These are phyloP conservation scores for Mycena vitilis DNA, from an alignment of 768 basidiomycete genomes.

Conservation along the genomic window DNA sequence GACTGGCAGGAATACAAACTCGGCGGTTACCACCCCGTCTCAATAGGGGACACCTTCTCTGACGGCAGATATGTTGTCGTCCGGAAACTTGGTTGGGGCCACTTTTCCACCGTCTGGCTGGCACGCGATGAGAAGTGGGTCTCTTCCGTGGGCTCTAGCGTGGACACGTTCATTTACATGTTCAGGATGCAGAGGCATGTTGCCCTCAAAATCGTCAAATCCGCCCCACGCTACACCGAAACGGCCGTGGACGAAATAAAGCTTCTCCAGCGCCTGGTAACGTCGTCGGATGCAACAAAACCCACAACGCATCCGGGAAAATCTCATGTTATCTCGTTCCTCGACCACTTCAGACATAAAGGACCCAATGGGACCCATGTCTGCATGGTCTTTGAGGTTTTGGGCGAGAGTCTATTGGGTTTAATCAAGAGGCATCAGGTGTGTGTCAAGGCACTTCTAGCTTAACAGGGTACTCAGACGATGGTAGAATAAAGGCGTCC, in stretches of 20 bases:
- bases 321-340: slow-evolving; percentile 96
- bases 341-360: slow-evolving; percentile 96
- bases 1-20: slow-evolving; percentile 36
- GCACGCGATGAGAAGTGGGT: slow-evolving; percentile 50
- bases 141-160: not conserved
- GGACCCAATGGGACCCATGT: slow-evolving; percentile 98
- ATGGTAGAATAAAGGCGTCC: slow-evolving; percentile 86
- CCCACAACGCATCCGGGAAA: slow-evolving; percentile 79
- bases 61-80: slow-evolving; percentile 58
- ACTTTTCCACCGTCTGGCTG: slow-evolving; percentile 62
- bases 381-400: slow-evolving; percentile 99
- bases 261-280: slow-evolving; percentile 94
- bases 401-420: slow-evolving; percentile 95
- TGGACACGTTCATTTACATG: slow-evolving; percentile 52
- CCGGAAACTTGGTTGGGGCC: slow-evolving; percentile 67
- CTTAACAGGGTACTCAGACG: not conserved
- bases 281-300: slow-evolving; percentile 54
- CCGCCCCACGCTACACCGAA: slow-evolving; percentile 97
- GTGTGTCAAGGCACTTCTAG: not conserved
- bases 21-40: slow-evolving; percentile 48
- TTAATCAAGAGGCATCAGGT: slow-evolving; percentile 95
- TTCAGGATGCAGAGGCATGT: slow-evolving; percentile 57
- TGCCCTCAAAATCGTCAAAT: slow-evolving; percentile 75
- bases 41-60: slow-evolving; percentile 44
- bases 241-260: slow-evolving; percentile 99